Conservation (phyloP, 495 filamentous ascomycete genomes). For the Hapsidospora chrysogenum region DNA sequence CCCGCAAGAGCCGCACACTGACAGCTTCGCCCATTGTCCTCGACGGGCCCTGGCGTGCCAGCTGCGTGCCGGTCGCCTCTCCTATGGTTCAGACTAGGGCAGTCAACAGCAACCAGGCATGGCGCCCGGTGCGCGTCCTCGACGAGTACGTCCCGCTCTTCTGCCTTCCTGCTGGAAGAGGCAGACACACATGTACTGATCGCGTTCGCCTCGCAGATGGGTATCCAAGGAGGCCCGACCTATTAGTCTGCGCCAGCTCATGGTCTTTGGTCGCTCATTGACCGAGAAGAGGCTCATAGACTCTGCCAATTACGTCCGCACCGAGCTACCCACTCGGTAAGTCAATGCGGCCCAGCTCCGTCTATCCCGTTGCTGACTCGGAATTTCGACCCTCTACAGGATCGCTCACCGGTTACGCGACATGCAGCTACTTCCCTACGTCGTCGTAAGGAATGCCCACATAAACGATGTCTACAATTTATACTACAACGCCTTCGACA, state of each 20-base stretch:
- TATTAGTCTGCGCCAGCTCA: constrained; percentile 80
- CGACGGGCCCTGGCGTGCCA: too few relatives aligned
- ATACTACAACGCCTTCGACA: constrained; percentile 92
- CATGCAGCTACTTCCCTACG: constrained; percentile 92
- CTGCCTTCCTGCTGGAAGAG: constrained; percentile 4
- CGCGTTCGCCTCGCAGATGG: constrained; percentile 40
- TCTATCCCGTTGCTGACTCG: background rate
- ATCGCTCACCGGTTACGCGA: constrained; percentile 89
- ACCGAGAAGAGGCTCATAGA: constrained; percentile 79
- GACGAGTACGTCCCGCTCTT: constrained; percentile 51
- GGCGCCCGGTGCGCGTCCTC: constrained; percentile 66
- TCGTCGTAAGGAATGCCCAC: constrained; percentile 88
- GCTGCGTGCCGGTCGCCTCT: too few relatives aligned
- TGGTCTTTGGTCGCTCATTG: constrained; percentile 79
- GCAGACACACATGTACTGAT: constrained; percentile 3
- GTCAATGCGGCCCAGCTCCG: constrained; percentile 3
- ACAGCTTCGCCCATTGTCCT: too few relatives aligned
- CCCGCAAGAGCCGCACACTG: constrained; percentile 22
- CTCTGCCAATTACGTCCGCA: constrained; percentile 94
- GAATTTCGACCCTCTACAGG: constrained; percentile 19
- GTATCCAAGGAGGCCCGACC: constrained; percentile 70
- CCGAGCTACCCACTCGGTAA: constrained; percentile 80
- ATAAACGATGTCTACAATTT: constrained; percentile 90
- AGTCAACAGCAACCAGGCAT: constrained; percentile 37
- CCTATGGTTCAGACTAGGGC: too few relatives aligned